Conservation (phyloP, 495 filamentous ascomycete species). For the Annulohypoxylon nitens region DNA sequence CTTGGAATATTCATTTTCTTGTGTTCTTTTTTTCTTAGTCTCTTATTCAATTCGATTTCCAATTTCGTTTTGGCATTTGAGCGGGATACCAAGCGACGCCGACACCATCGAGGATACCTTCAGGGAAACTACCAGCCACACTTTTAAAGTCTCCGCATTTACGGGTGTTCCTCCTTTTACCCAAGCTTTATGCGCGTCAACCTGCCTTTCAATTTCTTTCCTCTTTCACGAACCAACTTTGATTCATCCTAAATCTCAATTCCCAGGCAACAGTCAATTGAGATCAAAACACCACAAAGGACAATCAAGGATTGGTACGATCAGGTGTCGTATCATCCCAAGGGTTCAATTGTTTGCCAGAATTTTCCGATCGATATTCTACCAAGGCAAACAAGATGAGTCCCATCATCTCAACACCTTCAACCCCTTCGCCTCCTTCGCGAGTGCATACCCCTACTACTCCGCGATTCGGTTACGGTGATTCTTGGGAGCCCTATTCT, state of each 20-base stretch:
- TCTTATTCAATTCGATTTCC: constrained; percentile 13
- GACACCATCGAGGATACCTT: not conserved
- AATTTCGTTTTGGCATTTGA: constrained; percentile 9
- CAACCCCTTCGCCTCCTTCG: constrained; percentile 74
- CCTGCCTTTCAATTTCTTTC: not conserved
- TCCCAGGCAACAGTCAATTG: not conserved
- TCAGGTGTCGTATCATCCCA: not conserved
- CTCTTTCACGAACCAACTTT: not conserved
- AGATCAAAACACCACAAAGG: not conserved
- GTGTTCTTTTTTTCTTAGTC: constrained; percentile 8
- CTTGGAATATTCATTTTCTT: constrained; percentile 13
- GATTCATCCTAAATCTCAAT: not conserved
- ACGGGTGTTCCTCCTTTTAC: not conserved
- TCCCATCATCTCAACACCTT: constrained; percentile 48
- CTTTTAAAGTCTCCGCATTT: not conserved
- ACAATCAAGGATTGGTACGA: not conserved
- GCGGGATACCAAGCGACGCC: not conserved
- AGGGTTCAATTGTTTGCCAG: constrained; percentile 3
- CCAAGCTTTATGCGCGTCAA: not conserved
- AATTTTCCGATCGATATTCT: not conserved
- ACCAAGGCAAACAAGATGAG: constrained; percentile 40
- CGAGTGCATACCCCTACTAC: constrained; percentile 76
- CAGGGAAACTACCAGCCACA: not conserved
- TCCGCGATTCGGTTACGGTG: constrained; percentile 77
- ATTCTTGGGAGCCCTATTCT: constrained; percentile 78